Base-by-base conservation (phyloP, 352 stramenopile species). In the Saprolegnia parasitica region DNA sequence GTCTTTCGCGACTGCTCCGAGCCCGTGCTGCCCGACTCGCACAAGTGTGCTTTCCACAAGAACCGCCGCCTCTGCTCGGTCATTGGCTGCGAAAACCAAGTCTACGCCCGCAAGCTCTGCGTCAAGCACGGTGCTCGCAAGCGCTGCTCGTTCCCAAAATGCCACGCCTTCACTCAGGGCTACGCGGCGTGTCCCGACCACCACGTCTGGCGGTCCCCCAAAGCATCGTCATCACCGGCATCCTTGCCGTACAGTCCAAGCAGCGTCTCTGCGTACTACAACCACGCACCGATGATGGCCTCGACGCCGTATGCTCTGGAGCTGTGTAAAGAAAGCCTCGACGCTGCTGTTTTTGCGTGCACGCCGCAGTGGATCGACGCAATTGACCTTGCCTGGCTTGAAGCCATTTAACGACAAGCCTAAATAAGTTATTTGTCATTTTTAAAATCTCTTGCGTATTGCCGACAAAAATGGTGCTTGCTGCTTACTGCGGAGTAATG, bases 71-170 rank as follows among this genome's bases (percentile, higher is more conserved):
- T 49, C 13, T 49, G 42, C 18, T 49, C 42, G 13, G 42, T 49
- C 18, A n/a, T 49, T n/a, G 42, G 42, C 37, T 65, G 57, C 21
- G n/a, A 18, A 18, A 67, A 67, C 58, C 58, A 67, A 42, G 40
- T 56, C 0, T 67, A 67, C 40, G 58, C 58, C 6, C 58, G 58
- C 46, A 46, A 67, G 5, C 29, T 67, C 10, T 67, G 58, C 26
- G 49, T 40, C 58, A 24, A 37, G 13, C 58, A 67, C n/a, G 58
- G 58, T 0, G 58, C 58, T n/a, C 49, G 50, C 18, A 67, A 67
- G 21, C 24, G n/a, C 10, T 67, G 58, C 42, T 49, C 42, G 13
- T 49, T 49, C 18, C 42, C 42, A 8, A 49, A 49, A n/a, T 49
- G 42, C 42, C 42, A 10, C 42, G 42, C 42, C 18, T 49, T 49